phyloP scores from a whole-genome alignment of 148 eudicot genomes.

The Vaccinium darrowii region DNA sequence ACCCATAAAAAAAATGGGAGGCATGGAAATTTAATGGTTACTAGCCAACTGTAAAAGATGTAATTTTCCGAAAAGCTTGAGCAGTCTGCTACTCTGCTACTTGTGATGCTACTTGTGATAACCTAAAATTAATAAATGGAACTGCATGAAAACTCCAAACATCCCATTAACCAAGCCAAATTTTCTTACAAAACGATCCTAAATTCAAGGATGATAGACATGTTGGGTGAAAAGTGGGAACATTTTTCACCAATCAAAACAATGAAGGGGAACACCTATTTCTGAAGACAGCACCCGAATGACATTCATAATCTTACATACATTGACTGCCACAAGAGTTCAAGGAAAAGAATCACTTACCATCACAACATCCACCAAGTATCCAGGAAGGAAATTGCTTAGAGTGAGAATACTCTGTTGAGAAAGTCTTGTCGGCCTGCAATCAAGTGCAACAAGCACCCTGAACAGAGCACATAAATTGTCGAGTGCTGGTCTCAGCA shows the following conservation, averaged over 20 bases:
- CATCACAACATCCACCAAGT: constrained; percentile 58
- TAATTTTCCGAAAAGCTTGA: not conserved
- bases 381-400: constrained; percentile 57
- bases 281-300: not conserved
- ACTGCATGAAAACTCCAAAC: not conserved
- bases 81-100: not conserved
- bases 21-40: not conserved
- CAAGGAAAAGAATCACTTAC: constrained; percentile 48
- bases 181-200: not conserved
- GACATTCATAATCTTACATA: not conserved
- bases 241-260: not conserved
- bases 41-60: not conserved
- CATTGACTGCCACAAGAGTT: not conserved
- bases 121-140: not conserved
- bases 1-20: not conserved
- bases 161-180: not conserved
- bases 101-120: not conserved
- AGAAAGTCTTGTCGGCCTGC: constrained; percentile 59
- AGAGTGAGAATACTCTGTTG: constrained; percentile 52
- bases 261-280: not conserved
- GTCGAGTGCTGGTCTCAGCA: constrained; percentile 46
- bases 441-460: constrained; percentile 59
- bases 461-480: constrained; percentile 77
- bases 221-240: not conserved
- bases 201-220: not conserved